Evolutionary conservation across 2,329 filamentous ascomycete species (phyloP).

Genomic region (Fusarium devonianum): DNA sequence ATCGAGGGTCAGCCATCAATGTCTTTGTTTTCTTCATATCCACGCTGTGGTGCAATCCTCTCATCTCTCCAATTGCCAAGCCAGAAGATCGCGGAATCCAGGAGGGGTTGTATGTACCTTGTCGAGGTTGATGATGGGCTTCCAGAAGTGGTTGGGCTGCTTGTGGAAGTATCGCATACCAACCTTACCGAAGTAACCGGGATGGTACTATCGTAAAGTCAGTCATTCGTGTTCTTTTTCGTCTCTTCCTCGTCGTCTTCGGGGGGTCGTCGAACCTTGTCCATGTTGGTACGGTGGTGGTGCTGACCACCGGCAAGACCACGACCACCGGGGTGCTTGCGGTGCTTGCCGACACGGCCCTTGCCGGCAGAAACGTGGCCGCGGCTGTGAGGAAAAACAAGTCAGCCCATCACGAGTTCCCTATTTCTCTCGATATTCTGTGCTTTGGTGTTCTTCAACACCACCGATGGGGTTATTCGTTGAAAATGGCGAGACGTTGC

Average conservation of each 20-base stretch:
- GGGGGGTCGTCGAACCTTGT: conserved; percentile 74
- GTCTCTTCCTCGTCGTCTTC: conserved; percentile 46
- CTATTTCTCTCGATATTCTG: conserved; percentile 8
- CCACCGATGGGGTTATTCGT: conserved; percentile 30
- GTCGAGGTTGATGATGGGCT: conserved; percentile 97
- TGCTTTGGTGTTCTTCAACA: conserved; percentile 2
- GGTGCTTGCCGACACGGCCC: conserved; percentile 98
- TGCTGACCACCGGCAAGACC: conserved; percentile 98
- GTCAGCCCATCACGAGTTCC: conserved; percentile 38
- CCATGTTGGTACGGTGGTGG: conserved; percentile 69
- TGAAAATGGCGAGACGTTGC: conserved; percentile 22
- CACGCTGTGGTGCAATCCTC: not conserved
- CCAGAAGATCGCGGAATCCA: conserved; percentile 17
- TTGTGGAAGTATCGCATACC: conserved; percentile 98
- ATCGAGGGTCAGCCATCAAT: conserved; percentile 40
- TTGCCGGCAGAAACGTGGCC: conserved; percentile 98
- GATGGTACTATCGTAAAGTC: conserved; percentile 74
- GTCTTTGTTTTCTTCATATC: not conserved
- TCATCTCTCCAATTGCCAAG: not conserved
- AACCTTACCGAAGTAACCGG: conserved; percentile 99
- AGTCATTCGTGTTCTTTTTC: conserved; percentile 35
- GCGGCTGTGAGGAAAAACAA: conserved; percentile 66
- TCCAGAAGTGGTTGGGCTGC: conserved; percentile 95
- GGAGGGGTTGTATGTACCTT: conserved; percentile 68
- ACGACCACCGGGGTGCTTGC: conserved; percentile 87